phyloP scores from a whole-genome alignment of 768 basidiomycete genomes.

The Exidia glandulosa region DNA sequence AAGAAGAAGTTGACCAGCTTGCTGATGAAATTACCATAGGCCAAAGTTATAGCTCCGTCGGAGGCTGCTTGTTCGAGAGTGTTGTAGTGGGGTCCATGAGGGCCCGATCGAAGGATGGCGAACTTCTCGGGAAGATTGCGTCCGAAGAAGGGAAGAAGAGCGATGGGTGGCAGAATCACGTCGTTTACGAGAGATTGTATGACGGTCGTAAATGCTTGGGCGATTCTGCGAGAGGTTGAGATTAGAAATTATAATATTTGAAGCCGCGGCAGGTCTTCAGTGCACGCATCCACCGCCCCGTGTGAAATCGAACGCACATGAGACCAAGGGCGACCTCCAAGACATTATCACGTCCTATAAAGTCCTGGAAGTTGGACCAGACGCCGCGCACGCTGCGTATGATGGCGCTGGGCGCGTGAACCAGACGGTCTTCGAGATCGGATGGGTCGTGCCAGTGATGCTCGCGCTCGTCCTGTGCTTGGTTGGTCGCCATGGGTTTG shows the following conservation, averaged over 20 bases:
- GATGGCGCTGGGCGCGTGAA: neutral
- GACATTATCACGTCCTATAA: conserved; percentile 26
- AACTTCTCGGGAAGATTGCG: conserved; percentile 35
- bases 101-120: conserved; percentile 24
- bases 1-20: conserved; percentile 28
- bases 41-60: conserved; percentile 34
- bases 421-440: neutral
- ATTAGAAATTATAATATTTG: neutral
- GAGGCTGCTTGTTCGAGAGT: conserved; percentile 32
- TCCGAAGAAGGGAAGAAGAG: conserved; percentile 33
- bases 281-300: no score
- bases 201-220: conserved; percentile 29
- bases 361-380: neutral
- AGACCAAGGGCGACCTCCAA: conserved; percentile 37
- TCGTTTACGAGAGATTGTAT: conserved; percentile 35
- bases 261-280: no score
- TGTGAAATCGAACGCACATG: conserved; percentile 12
- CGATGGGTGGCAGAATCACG: conserved; percentile 29
- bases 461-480: neutral
- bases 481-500: neutral
- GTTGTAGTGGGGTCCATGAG: conserved; percentile 26
- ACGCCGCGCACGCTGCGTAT: neutral
- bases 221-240: conserved; percentile 11
- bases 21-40: conserved; percentile 26
- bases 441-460: neutral